Evolutionary conservation across 495 filamentous ascomycete species (phyloP).

Genomic region (Staphylotrichum longicolle): DNA sequence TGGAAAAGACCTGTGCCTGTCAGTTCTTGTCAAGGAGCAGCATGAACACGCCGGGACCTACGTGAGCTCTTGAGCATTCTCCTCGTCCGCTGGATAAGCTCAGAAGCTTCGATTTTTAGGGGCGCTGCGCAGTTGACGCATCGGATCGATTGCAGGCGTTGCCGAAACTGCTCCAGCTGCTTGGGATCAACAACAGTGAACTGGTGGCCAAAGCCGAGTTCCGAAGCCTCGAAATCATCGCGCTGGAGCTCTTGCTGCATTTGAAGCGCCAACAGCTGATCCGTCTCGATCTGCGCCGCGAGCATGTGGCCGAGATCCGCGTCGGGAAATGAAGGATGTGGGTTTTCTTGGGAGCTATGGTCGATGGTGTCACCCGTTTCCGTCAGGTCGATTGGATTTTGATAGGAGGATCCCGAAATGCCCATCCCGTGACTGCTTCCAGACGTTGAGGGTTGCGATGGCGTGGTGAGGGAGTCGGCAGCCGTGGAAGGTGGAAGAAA

Average conservation of each 20-base stretch:
- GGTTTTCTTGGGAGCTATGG: not conserved
- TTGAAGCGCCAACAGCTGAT: not conserved
- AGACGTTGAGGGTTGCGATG: too few species aligned
- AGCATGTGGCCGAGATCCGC: not conserved
- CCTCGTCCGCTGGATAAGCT: constrained; percentile 2
- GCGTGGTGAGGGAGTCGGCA: too few species aligned
- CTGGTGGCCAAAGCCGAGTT: not conserved
- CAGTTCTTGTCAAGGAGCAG: not conserved
- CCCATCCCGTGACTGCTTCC: too few species aligned
- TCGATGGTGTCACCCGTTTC: not conserved
- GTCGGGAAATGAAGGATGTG: not conserved
- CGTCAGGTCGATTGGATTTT: not conserved
- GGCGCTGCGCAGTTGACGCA: constrained; percentile 11
- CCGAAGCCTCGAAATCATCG: not conserved
- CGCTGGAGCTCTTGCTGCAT: not conserved
- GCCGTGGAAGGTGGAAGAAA: too few species aligned
- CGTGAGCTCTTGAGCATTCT: constrained; percentile 9
- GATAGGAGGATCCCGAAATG: too few species aligned
- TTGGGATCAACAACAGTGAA: not conserved
- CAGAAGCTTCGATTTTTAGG: constrained; percentile 3
- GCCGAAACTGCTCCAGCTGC: not conserved
- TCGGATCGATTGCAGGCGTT: not conserved
- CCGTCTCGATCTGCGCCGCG: not conserved
- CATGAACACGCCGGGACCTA: not conserved
- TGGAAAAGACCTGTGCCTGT: constrained; percentile 22